phyloP scores from a whole-genome alignment of 2,329 filamentous ascomycete species.

The Fusarium sp. region DNA sequence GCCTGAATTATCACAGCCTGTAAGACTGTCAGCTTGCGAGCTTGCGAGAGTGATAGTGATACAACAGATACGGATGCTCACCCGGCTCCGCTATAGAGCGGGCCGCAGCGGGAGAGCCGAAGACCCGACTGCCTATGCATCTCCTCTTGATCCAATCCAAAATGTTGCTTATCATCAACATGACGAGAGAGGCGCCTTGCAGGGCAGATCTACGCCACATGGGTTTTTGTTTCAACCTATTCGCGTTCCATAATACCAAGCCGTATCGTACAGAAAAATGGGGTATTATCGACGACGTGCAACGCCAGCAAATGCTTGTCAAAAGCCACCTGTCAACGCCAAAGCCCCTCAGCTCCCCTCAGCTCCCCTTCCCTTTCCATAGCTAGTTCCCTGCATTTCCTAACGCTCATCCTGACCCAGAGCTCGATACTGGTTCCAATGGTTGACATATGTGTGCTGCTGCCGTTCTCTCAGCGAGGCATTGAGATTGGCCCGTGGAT shows the following conservation, averaged over 20 bases:
- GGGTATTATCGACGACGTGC: conserved; percentile 37
- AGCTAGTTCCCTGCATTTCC: conserved; percentile 1
- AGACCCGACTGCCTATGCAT: conserved; percentile 16
- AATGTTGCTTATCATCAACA: conserved; percentile 1
- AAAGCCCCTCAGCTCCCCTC: not conserved
- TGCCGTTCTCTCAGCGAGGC: conserved; percentile 44
- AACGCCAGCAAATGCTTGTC: conserved; percentile 41
- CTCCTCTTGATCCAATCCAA: conserved; percentile 17
- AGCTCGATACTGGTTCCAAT: conserved; percentile 52
- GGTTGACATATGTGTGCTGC: conserved; percentile 50
- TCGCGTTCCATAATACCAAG: conserved; percentile 30
- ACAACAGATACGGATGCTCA: conserved; percentile 20
- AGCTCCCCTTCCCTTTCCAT: not conserved
- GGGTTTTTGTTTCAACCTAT: conserved; percentile 30
- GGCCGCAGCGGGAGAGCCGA: conserved; percentile 26
- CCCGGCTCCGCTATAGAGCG: conserved; percentile 19
- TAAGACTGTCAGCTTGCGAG: conserved; percentile 13
- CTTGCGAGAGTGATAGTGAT: conserved; percentile 14
- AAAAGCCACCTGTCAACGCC: conserved; percentile 5
- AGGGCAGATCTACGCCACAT: conserved; percentile 35
- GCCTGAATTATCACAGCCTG: not conserved
- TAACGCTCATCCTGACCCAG: conserved; percentile 20
- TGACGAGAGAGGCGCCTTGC: conserved; percentile 24
- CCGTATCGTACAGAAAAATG: conserved; percentile 24
- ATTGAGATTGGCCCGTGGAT: conserved; percentile 52